Conservation (phyloP, 805 yeast species). For the Metschnikowia koreensis region DNA sequence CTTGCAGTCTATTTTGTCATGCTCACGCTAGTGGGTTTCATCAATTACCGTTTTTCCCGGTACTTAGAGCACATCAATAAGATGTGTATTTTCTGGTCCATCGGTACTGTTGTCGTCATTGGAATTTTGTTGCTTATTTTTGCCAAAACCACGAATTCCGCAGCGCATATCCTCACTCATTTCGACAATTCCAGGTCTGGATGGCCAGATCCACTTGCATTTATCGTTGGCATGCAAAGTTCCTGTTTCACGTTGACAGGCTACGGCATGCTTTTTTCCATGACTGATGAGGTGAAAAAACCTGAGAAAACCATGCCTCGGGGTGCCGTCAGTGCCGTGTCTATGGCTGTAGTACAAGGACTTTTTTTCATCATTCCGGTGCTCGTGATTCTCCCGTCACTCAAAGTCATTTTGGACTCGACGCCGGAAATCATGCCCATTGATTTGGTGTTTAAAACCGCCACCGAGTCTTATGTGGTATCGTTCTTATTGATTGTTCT, state of each 20-base stretch:
- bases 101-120: constrained; percentile 65
- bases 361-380: constrained; percentile 70
- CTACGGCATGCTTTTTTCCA: constrained; percentile 76
- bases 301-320: constrained; percentile 76
- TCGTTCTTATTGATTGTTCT: constrained; percentile 67
- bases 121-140: constrained; percentile 60
- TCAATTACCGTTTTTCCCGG: constrained; percentile 60
- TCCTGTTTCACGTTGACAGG: constrained; percentile 80
- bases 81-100: constrained; percentile 72
- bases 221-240: constrained; percentile 74
- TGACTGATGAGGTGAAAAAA: constrained; percentile 75
- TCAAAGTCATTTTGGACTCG: constrained; percentile 52
- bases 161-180: constrained; percentile 57
- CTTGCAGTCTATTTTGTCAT: constrained; percentile 55
- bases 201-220: constrained; percentile 70
- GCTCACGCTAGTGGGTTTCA: constrained; percentile 57
- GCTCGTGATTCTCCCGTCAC: constrained; percentile 68
- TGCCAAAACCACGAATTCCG: constrained; percentile 56
- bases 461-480: constrained; percentile 66
- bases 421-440: constrained; percentile 72
- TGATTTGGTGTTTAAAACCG: constrained; percentile 67
- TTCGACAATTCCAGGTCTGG: constrained; percentile 75
- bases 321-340: constrained; percentile 65
- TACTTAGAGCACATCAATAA: constrained; percentile 63
- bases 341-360: constrained; percentile 67